These are phyloP conservation scores for Penicillium sp. DNA, from an alignment of 2,329 filamentous ascomycete species.

Conservation along the genomic window DNA sequence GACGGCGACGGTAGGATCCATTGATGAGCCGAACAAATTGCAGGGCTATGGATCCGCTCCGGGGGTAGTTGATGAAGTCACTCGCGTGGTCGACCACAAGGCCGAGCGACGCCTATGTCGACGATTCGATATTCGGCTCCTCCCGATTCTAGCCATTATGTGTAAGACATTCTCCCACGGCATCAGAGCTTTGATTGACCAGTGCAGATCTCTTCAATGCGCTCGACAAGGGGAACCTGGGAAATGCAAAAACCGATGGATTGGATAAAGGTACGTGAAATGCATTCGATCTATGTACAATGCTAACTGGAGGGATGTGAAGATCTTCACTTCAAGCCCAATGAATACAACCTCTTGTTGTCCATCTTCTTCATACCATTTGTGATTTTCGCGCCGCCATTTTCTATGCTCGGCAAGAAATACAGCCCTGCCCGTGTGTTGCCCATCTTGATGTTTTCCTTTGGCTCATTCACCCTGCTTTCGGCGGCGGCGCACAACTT, in stretches of 20 bases:
- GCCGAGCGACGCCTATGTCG: conserved; percentile 48
- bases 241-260: conserved; percentile 54
- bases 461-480: conserved; percentile 60
- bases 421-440: conserved; percentile 60
- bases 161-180: conserved; percentile 28
- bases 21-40: conserved; percentile 15
- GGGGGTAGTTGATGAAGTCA: conserved; percentile 25
- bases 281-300: not conserved
- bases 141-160: conserved; percentile 56
- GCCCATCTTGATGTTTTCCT: conserved; percentile 62
- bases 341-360: conserved; percentile 64
- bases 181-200: not conserved
- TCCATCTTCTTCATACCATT: conserved; percentile 71
- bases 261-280: conserved; percentile 40
- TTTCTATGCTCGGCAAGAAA: conserved; percentile 63
- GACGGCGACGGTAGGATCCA: conserved; percentile 8
- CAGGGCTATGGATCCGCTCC: conserved; percentile 17
- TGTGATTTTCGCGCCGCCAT: conserved; percentile 61
- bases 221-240: conserved; percentile 47
- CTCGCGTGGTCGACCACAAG: conserved; percentile 39
- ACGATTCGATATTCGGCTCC: conserved; percentile 48
- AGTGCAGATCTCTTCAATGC: conserved; percentile 50
- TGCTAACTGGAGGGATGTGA: conserved; percentile 3
- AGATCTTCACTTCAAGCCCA: conserved; percentile 53
- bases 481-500: conserved; percentile 55